Evolutionary conservation across 2,329 filamentous ascomycete genomes (phyloP), one percentile per base, ranked within the genome.

Genomic region (Colletotrichum sublineola): DNA sequence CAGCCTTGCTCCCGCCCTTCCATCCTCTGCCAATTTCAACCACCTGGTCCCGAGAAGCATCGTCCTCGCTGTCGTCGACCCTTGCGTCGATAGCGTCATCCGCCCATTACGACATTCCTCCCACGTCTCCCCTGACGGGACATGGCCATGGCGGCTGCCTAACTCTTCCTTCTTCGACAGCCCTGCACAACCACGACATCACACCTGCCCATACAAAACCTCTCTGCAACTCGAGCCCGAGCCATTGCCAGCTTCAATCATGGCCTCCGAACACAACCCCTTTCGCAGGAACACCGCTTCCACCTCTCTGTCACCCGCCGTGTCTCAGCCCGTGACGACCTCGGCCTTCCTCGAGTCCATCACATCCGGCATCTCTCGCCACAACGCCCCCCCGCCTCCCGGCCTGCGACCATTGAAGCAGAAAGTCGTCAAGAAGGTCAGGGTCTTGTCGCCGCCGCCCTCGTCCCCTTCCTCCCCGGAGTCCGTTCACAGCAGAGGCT

Each of bases 341-440:
- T 78, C 67, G 33, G 68, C 74, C 48, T 74, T 75, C 52, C 78
- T 82, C 70, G 77, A 80, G 57, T 74, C 77, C 60, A 77, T 78
- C 71, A 77, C 78, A 73, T 75, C 78, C 67, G 72, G 79, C 56
- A 46, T 74, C 38, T 78, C 77, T 31, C 71, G 50, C 38, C 72
- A 71, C 36, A 73, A 73, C 14, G 73, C 73, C 14, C 78, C 78
- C 61, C 74, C 68, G n/a, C 53, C 66, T 15, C 69, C 67, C 65
- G 74, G 73, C 7, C 57, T 31, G 18, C 71, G 73, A 58, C 68
- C 74, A 4, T 63, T 58, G 12, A 86, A 81, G 75, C 79, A 80
- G 52, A 93, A 87, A 83, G 84, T 89, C 50, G 85, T 88, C 71
- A 92, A 93, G 82, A 92, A 89, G 77, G 91, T 93, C 73, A 89